Conservation (phyloP, 345 rosid species). For the Arabidopsis suecica region DNA sequence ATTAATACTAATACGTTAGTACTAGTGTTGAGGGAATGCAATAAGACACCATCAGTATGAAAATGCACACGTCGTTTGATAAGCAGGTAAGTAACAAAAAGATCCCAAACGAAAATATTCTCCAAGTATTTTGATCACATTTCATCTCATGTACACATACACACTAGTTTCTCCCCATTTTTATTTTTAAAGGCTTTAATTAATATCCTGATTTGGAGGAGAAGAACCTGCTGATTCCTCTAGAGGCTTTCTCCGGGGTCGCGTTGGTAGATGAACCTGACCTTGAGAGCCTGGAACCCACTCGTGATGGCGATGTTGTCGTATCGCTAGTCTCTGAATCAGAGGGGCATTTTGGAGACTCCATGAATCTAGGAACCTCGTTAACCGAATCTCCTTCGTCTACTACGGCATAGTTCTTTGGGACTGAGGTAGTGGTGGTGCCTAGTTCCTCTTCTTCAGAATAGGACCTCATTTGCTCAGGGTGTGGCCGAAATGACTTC, state of each 20-base stretch:
- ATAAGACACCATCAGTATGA: constrained; percentile 7
- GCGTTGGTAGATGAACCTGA: constrained; percentile 58
- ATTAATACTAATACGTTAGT: too few relatives aligned
- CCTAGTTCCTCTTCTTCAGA: constrained; percentile 49
- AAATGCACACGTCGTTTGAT: constrained; percentile 26
- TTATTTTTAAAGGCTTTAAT: constrained; percentile 25
- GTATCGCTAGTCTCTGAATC: constrained; percentile 56
- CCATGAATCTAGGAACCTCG: constrained; percentile 47
- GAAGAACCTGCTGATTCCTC: constrained; percentile 92
- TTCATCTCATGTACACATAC: constrained; percentile 44
- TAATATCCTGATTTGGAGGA: constrained; percentile 56
- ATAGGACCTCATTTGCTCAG: constrained; percentile 49
- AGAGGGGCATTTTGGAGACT: constrained; percentile 56
- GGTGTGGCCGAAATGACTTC: constrained; percentile 66
- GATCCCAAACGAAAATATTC: constrained; percentile 23
- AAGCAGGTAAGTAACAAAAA: constrained; percentile 16
- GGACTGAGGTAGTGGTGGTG: constrained; percentile 49
- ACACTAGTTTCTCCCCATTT: constrained; percentile 9
- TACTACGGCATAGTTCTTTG: constrained; percentile 43
- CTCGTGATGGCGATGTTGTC: constrained; percentile 60
- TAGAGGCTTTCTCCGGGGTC: constrained; percentile 64
- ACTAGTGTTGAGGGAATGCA: neutral
- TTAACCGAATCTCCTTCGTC: constrained; percentile 40
- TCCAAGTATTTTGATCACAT: constrained; percentile 25
- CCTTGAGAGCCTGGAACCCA: constrained; percentile 52